A percentile compares a stretch with the other conserved stretches of the same genome.
Conservation (phyloP, 768 basidiomycete species). For the Leccinum barrowsii region DNA sequence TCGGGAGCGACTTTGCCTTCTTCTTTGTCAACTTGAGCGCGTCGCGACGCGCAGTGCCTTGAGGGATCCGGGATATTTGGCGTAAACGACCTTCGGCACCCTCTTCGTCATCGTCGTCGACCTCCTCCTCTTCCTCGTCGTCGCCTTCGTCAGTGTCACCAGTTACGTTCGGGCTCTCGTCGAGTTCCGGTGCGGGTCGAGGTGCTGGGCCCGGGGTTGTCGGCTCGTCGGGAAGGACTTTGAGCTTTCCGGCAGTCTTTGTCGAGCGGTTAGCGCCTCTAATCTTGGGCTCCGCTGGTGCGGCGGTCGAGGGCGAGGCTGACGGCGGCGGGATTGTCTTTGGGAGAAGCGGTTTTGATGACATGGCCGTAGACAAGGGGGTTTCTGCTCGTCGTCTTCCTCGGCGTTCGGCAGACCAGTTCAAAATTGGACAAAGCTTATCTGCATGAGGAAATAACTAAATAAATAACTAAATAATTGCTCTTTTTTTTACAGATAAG, state of each 20-base stretch:
- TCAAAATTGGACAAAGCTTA: conserved; percentile 8
- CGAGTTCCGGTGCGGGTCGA: conserved; percentile 17
- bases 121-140: conserved; percentile 54
- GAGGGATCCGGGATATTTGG: conserved; percentile 90
- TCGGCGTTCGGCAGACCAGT: conserved; percentile 9
- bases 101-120: conserved; percentile 45
- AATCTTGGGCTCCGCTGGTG: conserved; percentile 45
- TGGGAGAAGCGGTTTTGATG: conserved; percentile 31
- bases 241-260: conserved; percentile 81
- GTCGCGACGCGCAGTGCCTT: conserved; percentile 89
- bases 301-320: conserved; percentile 1
- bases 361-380: conserved; percentile 18
- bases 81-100: conserved; percentile 54
- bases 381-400: conserved; percentile 14
- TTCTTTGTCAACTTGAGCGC: conserved; percentile 89
- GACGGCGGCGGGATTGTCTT: conserved; percentile 24
- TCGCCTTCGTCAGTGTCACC: conserved; percentile 75
- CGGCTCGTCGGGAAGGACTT: conserved; percentile 84
- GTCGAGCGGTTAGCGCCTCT: conserved; percentile 77
- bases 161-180: conserved; percentile 46
- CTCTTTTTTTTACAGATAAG: no score
- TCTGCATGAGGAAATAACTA: conserved; percentile 1
- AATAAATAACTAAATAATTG: not conserved
- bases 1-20: conserved; percentile 85
- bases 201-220: conserved; percentile 42